Base-by-base conservation (phyloP, 257 asterid species). In the Plantago ovata region DNA sequence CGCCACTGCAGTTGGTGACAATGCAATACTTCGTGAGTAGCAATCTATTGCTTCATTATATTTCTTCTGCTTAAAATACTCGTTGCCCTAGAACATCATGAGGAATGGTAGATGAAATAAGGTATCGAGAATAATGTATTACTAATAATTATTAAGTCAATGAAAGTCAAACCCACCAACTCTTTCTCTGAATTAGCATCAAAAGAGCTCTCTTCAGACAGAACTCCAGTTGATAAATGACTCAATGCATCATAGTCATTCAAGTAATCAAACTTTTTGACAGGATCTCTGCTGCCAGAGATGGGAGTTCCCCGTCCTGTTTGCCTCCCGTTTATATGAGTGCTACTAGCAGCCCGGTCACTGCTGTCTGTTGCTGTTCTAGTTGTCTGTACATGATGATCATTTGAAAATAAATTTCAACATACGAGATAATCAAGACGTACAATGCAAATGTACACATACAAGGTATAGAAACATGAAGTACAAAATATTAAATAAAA, bases 151-250 rank as follows among this genome's bases (percentile, higher is more conserved):
- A 40, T 24, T 16, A 38, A 51, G 20, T 39, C 23, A 22, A 40
- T n/a, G 48, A 67, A 51, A 24, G 54, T 42, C 43, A 60, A 63
- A 5, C 62, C 18, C 79, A 93, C 98, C 95, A 86, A 72, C 79
- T 93, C 98, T 76, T 82, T 93, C 78, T 93, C 98, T 18, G 98
- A 80, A 82, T 79, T 82, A 66, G 98, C 95, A 70, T 89, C 94
- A 66, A 84, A 63, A 28, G 73, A 48, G 68, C 68, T 67, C 68
- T 86, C 98, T 56, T 76, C 83, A 15, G 70, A 71, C 38, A 64
- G 59, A 53, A 68, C 58, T 42, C 74, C 69, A 58, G 84, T 66
- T 48, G 97, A 77, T 52, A 89, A 74, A 60, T 54, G 85, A 61
- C 79, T 64, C 39, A 86, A 75, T 49, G 79, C 79, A 68, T 84